Base-by-base conservation (phyloP, 306 rosid species). In the Fragaria vesca region DNA sequence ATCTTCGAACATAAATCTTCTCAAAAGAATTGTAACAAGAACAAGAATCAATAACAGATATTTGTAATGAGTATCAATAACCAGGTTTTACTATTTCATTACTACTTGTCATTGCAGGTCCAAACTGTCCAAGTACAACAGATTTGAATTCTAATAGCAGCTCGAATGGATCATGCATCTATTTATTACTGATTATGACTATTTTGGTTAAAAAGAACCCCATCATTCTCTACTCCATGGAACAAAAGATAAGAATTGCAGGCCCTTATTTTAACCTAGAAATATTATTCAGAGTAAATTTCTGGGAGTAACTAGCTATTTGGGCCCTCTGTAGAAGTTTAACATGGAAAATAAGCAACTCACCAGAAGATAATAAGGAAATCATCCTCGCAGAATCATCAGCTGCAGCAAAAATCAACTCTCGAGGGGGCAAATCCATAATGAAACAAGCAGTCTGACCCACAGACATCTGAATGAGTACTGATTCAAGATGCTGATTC, bases 371-470 rank as follows among this genome's bases (percentile, higher is more conserved):
- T 81, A 93, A 82, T 76, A 91, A 79, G 58, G 92, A 76, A 62
- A 77, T 73, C 74, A 66, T 76, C 78, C 85, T 86, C 68, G 82
- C 83, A 66, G 97, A 79, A 85, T 87, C 87, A 75, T 74, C 66
- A 24, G 90, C 90, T 38, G 96, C 84, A 80, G 99, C 97, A 69
- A 91, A 87, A 83, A 95, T 79, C 72, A 88, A 90, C 78, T 88
- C 94, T 55, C 79, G 68, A 85, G 91, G n/a, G 72, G 80, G 83
- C 73, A 91, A 68, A 38, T 84, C 86, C 17, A 42, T 75, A 40
- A 72, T 67, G 82, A 93, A 91, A 84, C 75, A 80, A 69, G 96
- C 96, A 73, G 86, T 80, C 90, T 93, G 99, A 72, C 91, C 97
- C 72, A 88, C 89, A 76, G 91, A 86, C 93, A 95, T 86, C 83